Evolutionary conservation across 495 filamentous ascomycete species (phyloP).

Genomic region (Talaromyces borbonicus): DNA sequence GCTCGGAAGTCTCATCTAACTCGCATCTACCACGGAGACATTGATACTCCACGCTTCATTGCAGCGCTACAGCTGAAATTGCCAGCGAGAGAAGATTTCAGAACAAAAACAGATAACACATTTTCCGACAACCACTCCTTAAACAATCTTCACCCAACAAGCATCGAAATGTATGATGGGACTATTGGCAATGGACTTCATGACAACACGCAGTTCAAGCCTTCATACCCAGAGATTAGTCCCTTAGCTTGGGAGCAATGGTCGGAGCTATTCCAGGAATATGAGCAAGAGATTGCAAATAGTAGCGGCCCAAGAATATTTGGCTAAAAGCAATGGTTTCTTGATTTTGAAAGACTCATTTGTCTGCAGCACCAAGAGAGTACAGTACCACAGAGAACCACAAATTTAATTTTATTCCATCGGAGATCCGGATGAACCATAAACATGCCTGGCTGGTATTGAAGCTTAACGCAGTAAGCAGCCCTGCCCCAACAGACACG

Average conservation of each 20-base stretch:
- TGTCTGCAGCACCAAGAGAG: neutral
- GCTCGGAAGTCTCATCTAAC: neutral
- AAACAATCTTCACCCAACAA: neutral
- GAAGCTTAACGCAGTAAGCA: too few species aligned
- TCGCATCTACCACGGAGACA: neutral
- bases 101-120: neutral
- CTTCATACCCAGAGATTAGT: neutral
- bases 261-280: neutral
- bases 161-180: neutral
- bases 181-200: neutral
- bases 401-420: too few species aligned
- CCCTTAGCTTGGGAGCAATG: slow-evolving; percentile 1
- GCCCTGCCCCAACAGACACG: too few species aligned
- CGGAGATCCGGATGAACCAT: too few species aligned
- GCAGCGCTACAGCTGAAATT: slow-evolving; percentile 1
- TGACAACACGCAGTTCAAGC: neutral
- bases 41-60: neutral
- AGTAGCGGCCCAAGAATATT: neutral
- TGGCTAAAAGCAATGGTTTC: neutral
- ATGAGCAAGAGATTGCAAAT: slow-evolving; percentile 2
- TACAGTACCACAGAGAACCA: too few species aligned
- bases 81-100: neutral
- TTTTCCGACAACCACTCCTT: neutral
- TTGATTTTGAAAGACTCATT: neutral
- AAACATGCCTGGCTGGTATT: too few species aligned